Conservation (phyloP, 352 stramenopile genomes). For the Pythium aristosporum region DNA sequence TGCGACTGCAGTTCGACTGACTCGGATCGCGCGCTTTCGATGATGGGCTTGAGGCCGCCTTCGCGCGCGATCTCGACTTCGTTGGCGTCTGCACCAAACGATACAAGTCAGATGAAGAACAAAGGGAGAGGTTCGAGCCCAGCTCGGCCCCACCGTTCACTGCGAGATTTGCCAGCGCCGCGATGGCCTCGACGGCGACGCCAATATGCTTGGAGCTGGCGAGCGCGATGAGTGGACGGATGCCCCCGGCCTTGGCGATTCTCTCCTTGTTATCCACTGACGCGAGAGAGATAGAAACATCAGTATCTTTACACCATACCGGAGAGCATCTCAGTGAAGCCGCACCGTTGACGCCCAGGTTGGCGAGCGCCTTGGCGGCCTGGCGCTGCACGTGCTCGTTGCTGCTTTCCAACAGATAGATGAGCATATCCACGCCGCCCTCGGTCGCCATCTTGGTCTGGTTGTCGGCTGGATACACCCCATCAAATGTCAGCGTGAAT, state of each 20-base stretch:
- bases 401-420: constrained; percentile 81
- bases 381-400: constrained; percentile 92
- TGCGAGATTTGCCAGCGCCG: constrained; percentile 93
- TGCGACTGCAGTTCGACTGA: constrained; percentile 87
- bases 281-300: background rate
- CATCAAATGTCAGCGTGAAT: background rate
- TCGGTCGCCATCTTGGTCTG: constrained; percentile 93
- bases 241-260: constrained; percentile 89
- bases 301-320: background rate
- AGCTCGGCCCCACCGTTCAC: constrained; percentile 78
- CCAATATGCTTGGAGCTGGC: constrained; percentile 81
- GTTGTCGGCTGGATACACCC: constrained; percentile 75
- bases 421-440: constrained; percentile 93
- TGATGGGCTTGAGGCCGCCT: constrained; percentile 89
- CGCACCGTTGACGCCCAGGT: constrained; percentile 90
- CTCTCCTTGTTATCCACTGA: constrained; percentile 91
- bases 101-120: background rate
- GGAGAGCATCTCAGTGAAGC: background rate
- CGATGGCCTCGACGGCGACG: constrained; percentile 90
- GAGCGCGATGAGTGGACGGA: constrained; percentile 83
- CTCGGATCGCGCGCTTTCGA: constrained; percentile 76
- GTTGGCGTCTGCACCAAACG: constrained; percentile 74
- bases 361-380: constrained; percentile 92
- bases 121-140: background rate
- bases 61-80: constrained; percentile 89